Evolutionary conservation across 352 stramenopile species (phyloP).

Genomic region (Phytopythium delawarense): DNA sequence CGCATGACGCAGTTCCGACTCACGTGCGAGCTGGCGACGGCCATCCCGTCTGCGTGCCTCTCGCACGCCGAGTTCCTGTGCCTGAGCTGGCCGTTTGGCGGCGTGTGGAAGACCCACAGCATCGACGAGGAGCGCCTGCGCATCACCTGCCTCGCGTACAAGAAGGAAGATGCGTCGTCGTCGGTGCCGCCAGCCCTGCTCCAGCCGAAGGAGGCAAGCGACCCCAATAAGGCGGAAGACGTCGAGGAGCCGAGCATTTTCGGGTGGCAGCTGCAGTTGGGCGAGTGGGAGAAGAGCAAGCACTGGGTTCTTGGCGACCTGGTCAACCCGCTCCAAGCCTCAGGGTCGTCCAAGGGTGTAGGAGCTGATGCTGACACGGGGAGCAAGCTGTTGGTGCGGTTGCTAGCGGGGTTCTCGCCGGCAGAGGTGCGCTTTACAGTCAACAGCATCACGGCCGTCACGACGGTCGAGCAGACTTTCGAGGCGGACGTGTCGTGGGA

Average conservation of each 20-base stretch:
- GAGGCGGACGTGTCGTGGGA: constrained; percentile 43
- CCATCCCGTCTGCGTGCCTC: constrained; percentile 27
- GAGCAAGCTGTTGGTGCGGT: constrained; percentile 15
- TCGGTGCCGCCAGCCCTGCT: not conserved
- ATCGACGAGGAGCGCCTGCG: constrained; percentile 16
- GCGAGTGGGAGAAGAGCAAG: constrained; percentile 25
- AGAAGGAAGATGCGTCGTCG: constrained; percentile 17
- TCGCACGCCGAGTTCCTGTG: constrained; percentile 36
- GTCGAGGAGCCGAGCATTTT: constrained; percentile 13
- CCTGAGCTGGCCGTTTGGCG: constrained; percentile 40
- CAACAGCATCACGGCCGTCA: constrained; percentile 30
- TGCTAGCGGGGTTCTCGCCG: constrained; percentile 26
- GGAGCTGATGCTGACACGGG: too few relatives aligned
- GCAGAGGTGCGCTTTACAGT: constrained; percentile 29
- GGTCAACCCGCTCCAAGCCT: too few relatives aligned
- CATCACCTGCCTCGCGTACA: constrained; percentile 31
- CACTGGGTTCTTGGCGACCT: constrained; percentile 33
- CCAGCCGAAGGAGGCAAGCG: too few relatives aligned
- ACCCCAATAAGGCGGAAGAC: too few relatives aligned
- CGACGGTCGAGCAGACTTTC: constrained; percentile 40
- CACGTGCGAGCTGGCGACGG: constrained; percentile 29
- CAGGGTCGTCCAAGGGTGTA: too few relatives aligned
- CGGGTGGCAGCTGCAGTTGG: constrained; percentile 55
- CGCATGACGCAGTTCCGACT: constrained; percentile 26
- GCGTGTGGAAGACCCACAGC: constrained; percentile 38